A percentile compares a stretch with the other conserved stretches of the same genome.
These are phyloP conservation scores for Mycena sp. DNA, from an alignment of 1,284 basidiomycete genomes.

Conservation along the genomic window DNA sequence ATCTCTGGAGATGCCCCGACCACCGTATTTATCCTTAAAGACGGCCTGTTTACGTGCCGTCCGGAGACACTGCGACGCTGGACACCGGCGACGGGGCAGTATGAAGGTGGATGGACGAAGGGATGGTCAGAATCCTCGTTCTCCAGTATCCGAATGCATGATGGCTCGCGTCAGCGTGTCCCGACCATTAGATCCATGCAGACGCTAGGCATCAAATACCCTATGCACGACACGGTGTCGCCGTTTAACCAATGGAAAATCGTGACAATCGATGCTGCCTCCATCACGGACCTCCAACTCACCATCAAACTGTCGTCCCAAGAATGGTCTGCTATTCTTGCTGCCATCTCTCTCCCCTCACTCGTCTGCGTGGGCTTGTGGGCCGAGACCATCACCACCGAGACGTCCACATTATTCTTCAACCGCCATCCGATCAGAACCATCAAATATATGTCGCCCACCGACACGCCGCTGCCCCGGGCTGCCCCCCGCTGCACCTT, in stretches of 20 bases:
- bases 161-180: constrained; percentile 13
- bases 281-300: constrained; percentile 21
- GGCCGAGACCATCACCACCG: constrained; percentile 15
- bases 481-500: constrained; percentile 5
- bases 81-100: constrained; percentile 12
- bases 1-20: background rate
- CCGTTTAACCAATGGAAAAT: constrained; percentile 16
- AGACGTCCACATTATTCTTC: constrained; percentile 11
- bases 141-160: constrained; percentile 14
- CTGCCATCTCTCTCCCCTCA: constrained; percentile 10
- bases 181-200: constrained; percentile 15
- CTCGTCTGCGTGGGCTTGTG: constrained; percentile 18
- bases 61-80: constrained; percentile 13
- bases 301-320: constrained; percentile 12
- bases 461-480: background rate
- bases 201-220: constrained; percentile 6
- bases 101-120: constrained; percentile 10
- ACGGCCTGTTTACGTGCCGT: constrained; percentile 20
- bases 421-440: constrained; percentile 15
- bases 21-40: constrained; percentile 13
- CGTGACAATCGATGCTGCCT: constrained; percentile 6
- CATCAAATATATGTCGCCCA: constrained; percentile 15
- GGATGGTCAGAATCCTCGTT: background rate
- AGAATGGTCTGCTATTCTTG: constrained; percentile 23
- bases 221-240: background rate